These are phyloP conservation scores for Sideroxylon spinosum DNA, from an alignment of 179 eudicot species.

Conservation along the genomic window DNA sequence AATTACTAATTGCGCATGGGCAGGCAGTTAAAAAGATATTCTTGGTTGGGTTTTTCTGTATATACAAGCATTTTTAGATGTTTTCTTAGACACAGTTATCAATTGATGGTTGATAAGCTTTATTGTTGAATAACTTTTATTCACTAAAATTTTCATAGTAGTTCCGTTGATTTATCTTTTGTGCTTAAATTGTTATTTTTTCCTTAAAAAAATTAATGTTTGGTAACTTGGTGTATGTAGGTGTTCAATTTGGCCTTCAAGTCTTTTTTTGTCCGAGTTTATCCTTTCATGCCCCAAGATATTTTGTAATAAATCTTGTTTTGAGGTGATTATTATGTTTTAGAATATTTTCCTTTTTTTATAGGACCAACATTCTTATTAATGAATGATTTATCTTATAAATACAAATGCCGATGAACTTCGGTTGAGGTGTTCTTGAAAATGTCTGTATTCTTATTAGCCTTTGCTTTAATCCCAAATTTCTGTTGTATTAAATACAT, in stretches of 20 bases:
- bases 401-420: too few relatives aligned
- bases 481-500: neutral
- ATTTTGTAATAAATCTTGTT: constrained; percentile 62
- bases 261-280: constrained; percentile 86
- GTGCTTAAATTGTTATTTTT: neutral
- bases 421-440: too few relatives aligned
- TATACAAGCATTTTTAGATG: neutral
- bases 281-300: constrained; percentile 75
- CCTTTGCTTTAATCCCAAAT: neutral
- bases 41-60: neutral
- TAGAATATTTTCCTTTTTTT: neutral
- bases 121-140: neutral
- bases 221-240: constrained; percentile 29
- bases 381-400: neutral
- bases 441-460: neutral
- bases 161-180: neutral
- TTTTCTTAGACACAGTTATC: neutral
- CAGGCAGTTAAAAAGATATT: neutral
- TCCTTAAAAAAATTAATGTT: too few relatives aligned
- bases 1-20: too few relatives aligned
- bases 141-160: neutral
- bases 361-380: constrained; percentile 1
- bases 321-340: constrained; percentile 60
- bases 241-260: constrained; percentile 97
- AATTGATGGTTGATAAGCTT: neutral